Percentiles rank a stretch among this genome's conserved stretches.
Conservation (phyloP, 2,329 filamentous ascomycete genomes). For the Pseudogymnoascus sp. region DNA sequence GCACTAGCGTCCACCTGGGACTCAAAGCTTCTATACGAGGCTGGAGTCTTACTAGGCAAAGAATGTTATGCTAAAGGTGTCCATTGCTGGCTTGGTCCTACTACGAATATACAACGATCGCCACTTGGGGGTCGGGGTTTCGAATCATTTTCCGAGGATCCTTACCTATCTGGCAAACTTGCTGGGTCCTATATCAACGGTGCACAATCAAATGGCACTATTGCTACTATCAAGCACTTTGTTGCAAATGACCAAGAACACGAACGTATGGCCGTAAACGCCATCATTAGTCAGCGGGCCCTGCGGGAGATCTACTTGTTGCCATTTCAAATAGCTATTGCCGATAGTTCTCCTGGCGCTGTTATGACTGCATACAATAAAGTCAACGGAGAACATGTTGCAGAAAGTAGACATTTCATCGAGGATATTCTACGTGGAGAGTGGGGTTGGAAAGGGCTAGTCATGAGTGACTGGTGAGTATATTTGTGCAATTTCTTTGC, state of each 20-base stretch:
- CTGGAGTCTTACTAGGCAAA: constrained; percentile 59
- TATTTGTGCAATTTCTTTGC: background rate
- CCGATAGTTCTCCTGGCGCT: constrained; percentile 36
- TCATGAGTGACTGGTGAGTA: constrained; percentile 44
- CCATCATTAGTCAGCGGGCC: constrained; percentile 33
- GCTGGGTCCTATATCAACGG: constrained; percentile 39
- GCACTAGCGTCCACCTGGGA: constrained; percentile 60
- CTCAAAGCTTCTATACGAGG: constrained; percentile 52
- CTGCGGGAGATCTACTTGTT: constrained; percentile 39
- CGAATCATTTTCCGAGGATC: constrained; percentile 43
- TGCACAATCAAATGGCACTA: constrained; percentile 37
- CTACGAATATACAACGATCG: constrained; percentile 43
- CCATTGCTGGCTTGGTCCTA: constrained; percentile 65
- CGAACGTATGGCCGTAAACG: constrained; percentile 31
- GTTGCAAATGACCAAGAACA: constrained; percentile 40
- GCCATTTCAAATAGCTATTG: constrained; percentile 40
- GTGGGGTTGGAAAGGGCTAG: constrained; percentile 40
- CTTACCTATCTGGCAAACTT: constrained; percentile 39
- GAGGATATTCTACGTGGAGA: constrained; percentile 36
- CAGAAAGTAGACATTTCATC: constrained; percentile 35
- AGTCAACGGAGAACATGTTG: constrained; percentile 40
- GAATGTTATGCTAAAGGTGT: constrained; percentile 64
- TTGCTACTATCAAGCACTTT: constrained; percentile 42
- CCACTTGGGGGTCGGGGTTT: constrained; percentile 44
- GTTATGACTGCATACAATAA: constrained; percentile 44